Evolutionary conservation across 2,329 filamentous ascomycete species (phyloP).

Genomic region (Verticillium alfalfae): DNA sequence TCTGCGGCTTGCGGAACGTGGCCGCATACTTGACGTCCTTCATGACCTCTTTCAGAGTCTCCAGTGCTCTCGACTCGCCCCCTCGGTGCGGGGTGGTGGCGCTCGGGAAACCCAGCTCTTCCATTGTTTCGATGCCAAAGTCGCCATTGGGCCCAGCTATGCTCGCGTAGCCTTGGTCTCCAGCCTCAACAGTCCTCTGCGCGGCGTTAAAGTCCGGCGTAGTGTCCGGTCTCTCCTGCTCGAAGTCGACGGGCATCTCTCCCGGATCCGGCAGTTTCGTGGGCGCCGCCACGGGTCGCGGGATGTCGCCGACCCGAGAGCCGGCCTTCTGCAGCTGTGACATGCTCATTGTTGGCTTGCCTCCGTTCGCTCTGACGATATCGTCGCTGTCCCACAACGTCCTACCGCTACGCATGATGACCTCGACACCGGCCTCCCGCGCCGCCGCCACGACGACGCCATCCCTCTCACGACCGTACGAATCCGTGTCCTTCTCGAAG

Average conservation of each 20-base stretch:
- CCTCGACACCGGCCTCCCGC: slow-evolving; percentile 58
- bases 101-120: slow-evolving; percentile 61
- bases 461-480: slow-evolving; percentile 64
- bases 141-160: slow-evolving; percentile 64
- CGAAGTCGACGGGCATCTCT: slow-evolving; percentile 52
- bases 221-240: slow-evolving; percentile 45
- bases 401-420: slow-evolving; percentile 58
- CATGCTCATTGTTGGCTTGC: slow-evolving; percentile 72
- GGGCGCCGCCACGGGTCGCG: slow-evolving; percentile 56
- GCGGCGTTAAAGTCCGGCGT: slow-evolving; percentile 56
- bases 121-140: slow-evolving; percentile 65
- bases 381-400: slow-evolving; percentile 72
- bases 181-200: slow-evolving; percentile 35
- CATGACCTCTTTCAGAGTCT: slow-evolving; percentile 53
- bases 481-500: slow-evolving; percentile 74
- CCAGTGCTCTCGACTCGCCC: slow-evolving; percentile 62
- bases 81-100: slow-evolving; percentile 64
- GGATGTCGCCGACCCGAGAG: slow-evolving; percentile 56
- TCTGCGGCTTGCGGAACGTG: slow-evolving; percentile 71
- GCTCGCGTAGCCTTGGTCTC: slow-evolving; percentile 52
- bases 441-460: slow-evolving; percentile 53
- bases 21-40: slow-evolving; percentile 61
- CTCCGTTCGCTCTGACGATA: slow-evolving; percentile 58
- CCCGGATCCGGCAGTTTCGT: slow-evolving; percentile 58
- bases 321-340: slow-evolving; percentile 60